Percentiles rank a stretch among this genome's conserved stretches.
Conservation (phyloP, 306 rosid genomes). For the Cucurbita argyrosperma region DNA sequence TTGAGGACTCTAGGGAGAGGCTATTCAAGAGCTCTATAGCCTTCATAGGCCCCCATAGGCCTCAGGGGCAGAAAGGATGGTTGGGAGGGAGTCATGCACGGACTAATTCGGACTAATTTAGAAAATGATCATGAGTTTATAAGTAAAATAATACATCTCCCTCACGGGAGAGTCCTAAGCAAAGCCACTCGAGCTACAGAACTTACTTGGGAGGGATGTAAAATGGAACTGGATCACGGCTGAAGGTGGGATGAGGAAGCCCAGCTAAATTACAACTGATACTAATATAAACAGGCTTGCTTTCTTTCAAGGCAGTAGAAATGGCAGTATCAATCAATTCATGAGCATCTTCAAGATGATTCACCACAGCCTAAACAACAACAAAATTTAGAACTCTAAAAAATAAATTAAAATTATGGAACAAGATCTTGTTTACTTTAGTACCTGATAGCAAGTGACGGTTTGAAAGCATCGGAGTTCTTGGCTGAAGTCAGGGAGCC, state of each 20-base stretch:
- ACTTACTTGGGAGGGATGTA: constrained; percentile 26
- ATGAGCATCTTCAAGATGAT: constrained; percentile 14
- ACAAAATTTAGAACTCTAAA: not conserved
- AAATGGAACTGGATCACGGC: constrained; percentile 51
- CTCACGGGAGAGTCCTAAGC: too few species aligned
- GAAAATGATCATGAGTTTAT: too few species aligned
- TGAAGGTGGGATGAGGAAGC: constrained; percentile 52
- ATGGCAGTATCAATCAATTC: constrained; percentile 12
- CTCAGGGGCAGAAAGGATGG: too few species aligned
- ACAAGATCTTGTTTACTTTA: not conserved
- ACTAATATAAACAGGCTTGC: constrained; percentile 13
- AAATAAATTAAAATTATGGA: not conserved
- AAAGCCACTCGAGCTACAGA: not conserved
- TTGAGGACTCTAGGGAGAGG: too few species aligned
- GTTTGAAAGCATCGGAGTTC: constrained; percentile 48
- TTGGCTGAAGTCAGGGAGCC: constrained; percentile 38
- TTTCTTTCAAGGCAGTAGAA: constrained; percentile 16
- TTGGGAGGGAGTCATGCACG: too few species aligned
- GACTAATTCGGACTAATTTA: too few species aligned
- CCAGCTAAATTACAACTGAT: constrained; percentile 2
- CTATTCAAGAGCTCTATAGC: too few species aligned
- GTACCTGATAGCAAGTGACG: constrained; percentile 42
- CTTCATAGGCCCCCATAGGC: too few species aligned
- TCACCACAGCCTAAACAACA: constrained; percentile 6
- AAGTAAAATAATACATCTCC: too few species aligned